Base-by-base conservation (phyloP, 2,329 filamentous ascomycete genomes). In the Dactylellina cionopaga region DNA sequence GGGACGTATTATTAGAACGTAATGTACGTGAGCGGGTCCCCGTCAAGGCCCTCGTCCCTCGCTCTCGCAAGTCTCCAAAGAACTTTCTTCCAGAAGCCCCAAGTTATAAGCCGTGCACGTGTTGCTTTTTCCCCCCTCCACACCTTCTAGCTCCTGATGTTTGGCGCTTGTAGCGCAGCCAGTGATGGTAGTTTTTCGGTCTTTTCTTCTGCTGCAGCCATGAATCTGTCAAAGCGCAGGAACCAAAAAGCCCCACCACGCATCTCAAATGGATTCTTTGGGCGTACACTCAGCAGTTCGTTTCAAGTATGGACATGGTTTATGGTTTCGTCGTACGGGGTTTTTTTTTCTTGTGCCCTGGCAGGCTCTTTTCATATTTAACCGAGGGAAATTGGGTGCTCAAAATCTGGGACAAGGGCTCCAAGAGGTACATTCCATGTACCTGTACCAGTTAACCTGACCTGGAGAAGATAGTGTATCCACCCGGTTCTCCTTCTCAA, bases 181-280 rank as follows among this genome's bases (percentile, higher is more conserved):
- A 56, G 65, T 69, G 49, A 51, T 22, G 41, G 54, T 27, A 41
- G 35, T n/a, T 46, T 27, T 44, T 46, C 47, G 43, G 43, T 17
- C 37, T 63, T 54, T 56, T 70, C 56, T 63, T 55, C 52, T 64
- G 58, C 60, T 63, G 66, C 56, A 71, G 66, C 58, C 66, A 51
- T 60, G 39, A 54, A 58, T 43, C 44, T 51, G 66, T 71, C 66
- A 71, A 64, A 71, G 66, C 66, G 74, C 75, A 76, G 74, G 71
- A 75, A 76, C 63, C 55, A 70, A 62, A 65, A 68, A 49, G 65
- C 65, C 65, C 65, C 65, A 70, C 65, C 41, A 31, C 41, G 27
- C 41, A 70, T 60, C 65, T 62, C 65, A 9, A 51, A 44, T 47
- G 29, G 62, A 55, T 41, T 39, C 56, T 49, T 62, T 46, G 74